Percentiles rank a stretch among this genome's conserved stretches.
phyloP scores from a whole-genome alignment of 2,329 filamentous ascomycete species.

The Mycocentrospora acerina region DNA sequence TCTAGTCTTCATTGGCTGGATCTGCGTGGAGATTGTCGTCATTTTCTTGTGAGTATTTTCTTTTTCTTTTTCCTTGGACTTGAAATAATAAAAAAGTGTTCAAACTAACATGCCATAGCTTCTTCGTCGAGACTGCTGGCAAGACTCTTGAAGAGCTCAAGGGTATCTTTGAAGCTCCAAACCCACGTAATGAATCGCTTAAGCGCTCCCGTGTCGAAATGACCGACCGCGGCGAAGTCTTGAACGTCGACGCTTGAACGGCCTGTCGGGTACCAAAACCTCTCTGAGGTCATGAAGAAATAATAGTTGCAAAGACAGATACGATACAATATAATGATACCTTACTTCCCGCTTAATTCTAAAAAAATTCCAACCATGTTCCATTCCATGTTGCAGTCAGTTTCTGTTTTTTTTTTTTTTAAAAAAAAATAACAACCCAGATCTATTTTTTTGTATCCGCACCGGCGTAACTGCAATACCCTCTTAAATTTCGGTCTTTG shows the following conservation, averaged over 20 bases:
- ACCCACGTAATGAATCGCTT: conserved; percentile 27
- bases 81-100: too few species aligned
- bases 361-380: too few species aligned
- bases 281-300: background rate
- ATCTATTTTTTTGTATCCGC: too few species aligned
- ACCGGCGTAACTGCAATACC: too few species aligned
- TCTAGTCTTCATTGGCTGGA: conserved; percentile 36
- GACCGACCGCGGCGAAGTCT: conserved; percentile 24
- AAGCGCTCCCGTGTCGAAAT: conserved; percentile 29
- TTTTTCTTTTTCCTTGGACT: too few species aligned
- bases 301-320: too few species aligned
- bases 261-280: conserved; percentile 1
- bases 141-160: conserved; percentile 37
- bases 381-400: too few species aligned
- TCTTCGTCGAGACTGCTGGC: conserved; percentile 38
- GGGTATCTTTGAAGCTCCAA: conserved; percentile 35
- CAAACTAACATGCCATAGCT: conserved; percentile 12
- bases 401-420: too few species aligned
- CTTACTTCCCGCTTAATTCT: too few species aligned
- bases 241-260: conserved; percentile 22
- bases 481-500: too few species aligned
- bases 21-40: conserved; percentile 29
- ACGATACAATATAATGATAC: too few species aligned
- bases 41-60: conserved; percentile 22
- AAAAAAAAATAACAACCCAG: too few species aligned